phyloP scores from a whole-genome alignment of 805 yeast genomes.

The Tetrapisispora iriomotensis region DNA sequence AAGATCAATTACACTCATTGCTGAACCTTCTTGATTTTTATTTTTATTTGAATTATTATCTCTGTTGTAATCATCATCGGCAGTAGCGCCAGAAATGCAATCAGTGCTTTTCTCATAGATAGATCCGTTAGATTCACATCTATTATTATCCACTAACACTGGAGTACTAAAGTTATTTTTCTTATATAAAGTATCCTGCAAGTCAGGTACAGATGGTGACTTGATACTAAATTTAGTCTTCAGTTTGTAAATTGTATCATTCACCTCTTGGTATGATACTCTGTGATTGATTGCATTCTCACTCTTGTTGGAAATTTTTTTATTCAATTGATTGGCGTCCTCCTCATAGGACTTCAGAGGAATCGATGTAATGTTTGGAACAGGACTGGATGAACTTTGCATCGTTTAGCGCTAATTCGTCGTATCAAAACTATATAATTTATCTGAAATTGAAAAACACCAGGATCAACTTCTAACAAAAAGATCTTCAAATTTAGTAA shows the following conservation, averaged over 20 bases:
- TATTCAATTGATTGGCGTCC: too few relatives aligned
- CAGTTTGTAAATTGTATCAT: neutral
- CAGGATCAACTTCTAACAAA: too few relatives aligned
- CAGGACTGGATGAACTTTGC: too few relatives aligned
- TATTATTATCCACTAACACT: neutral
- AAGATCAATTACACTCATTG: conserved; percentile 31
- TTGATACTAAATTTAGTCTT: conserved; percentile 3
- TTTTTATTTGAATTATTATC: neutral
- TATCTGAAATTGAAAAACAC: too few relatives aligned
- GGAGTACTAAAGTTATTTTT: conserved; percentile 8
- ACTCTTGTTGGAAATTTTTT: too few relatives aligned
- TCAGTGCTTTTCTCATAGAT: neutral
- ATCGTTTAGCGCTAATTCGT: too few relatives aligned
- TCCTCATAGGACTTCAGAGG: too few relatives aligned
- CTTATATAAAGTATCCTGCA: conserved; percentile 6
- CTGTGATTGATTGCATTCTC: too few relatives aligned
- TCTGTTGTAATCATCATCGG: neutral
- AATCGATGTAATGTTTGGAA: too few relatives aligned
- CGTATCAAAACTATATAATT: too few relatives aligned
- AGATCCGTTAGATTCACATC: neutral
- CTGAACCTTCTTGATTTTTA: conserved; percentile 18
- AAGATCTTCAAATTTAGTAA: too few relatives aligned
- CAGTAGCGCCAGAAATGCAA: neutral
- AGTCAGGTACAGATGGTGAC: conserved; percentile 14
- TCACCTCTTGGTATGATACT: too few relatives aligned